Percentiles rank a stretch among this genome's conserved stretches.
Conservation (phyloP, 306 rosid genomes). For the Rosa lucieae region DNA sequence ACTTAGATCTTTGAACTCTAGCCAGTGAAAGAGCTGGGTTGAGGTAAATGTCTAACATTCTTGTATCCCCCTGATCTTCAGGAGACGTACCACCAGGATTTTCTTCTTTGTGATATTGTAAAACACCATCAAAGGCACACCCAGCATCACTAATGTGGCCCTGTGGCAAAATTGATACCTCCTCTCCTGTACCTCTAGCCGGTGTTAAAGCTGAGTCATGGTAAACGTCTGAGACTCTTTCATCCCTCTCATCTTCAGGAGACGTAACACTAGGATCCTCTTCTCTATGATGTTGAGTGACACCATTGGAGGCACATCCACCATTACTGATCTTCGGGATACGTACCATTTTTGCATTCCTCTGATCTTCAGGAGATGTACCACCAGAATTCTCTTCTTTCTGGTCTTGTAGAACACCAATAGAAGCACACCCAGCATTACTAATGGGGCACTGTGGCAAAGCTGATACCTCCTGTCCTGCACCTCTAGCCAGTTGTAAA, state of each 20-base stretch:
- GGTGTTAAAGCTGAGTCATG: conserved; percentile 57
- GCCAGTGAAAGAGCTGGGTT: conserved; percentile 69
- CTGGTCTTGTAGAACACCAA: conserved; percentile 38
- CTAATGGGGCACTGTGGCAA: conserved; percentile 41
- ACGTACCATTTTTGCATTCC: conserved; percentile 15
- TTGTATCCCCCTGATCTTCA: conserved; percentile 24
- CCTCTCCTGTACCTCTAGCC: conserved; percentile 40
- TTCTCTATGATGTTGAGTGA: conserved; percentile 38
- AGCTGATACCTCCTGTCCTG: conserved; percentile 31
- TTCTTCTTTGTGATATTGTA: conserved; percentile 44
- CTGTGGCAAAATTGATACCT: conserved; percentile 37
- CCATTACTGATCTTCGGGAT: conserved; percentile 26
- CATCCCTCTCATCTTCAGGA: conserved; percentile 30
- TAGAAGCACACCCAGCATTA: conserved; percentile 42
- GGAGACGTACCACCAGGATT: conserved; percentile 28
- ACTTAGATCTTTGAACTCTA: conserved; percentile 78
- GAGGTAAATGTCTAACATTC: conserved; percentile 33
- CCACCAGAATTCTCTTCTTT: conserved; percentile 32
- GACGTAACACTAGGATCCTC: conserved; percentile 31
- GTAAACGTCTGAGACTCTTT: conserved; percentile 31
- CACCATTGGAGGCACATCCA: conserved; percentile 46
- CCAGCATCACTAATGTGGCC: conserved; percentile 38
- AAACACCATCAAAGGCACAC: conserved; percentile 40
- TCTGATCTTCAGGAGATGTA: conserved; percentile 28
- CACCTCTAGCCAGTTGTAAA: conserved; percentile 49